phyloP scores from a whole-genome alignment of 441 rosid genomes.

The Adansonia grandidieri region DNA sequence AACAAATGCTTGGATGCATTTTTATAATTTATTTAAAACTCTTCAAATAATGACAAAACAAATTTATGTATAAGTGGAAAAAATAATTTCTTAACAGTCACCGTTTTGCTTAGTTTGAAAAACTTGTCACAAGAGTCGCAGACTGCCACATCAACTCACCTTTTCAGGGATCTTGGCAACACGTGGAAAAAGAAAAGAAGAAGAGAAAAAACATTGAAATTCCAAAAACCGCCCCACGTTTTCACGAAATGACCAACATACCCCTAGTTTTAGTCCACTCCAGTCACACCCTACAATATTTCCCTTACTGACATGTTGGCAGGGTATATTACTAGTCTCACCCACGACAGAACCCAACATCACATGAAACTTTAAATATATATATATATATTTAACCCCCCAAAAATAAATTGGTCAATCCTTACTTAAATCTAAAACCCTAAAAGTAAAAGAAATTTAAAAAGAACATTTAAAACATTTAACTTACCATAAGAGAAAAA shows the following conservation, averaged over 20 bases:
- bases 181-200: not conserved
- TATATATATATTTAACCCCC: too few relatives aligned
- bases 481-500: not conserved
- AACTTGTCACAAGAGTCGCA: not conserved
- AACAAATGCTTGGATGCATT: too few relatives aligned
- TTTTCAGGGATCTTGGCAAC: not conserved
- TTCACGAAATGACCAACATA: not conserved
- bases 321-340: not conserved
- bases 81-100: not conserved
- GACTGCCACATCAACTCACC: not conserved
- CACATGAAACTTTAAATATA: not conserved
- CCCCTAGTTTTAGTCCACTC: not conserved
- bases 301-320: conserved; percentile 16
- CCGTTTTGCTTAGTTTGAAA: not conserved
- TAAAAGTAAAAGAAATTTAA: not conserved
- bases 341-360: conserved; percentile 23
- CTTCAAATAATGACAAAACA: too few relatives aligned
- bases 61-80: not conserved
- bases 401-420: not conserved
- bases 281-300: conserved; percentile 3
- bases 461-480: not conserved
- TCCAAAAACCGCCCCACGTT: not conserved
- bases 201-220: not conserved
- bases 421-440: conserved; percentile 10
- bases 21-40: too few relatives aligned